These are phyloP conservation scores for Aristolochia fimbriata DNA, from an alignment of 164 flowering plant species.

Conservation along the genomic window DNA sequence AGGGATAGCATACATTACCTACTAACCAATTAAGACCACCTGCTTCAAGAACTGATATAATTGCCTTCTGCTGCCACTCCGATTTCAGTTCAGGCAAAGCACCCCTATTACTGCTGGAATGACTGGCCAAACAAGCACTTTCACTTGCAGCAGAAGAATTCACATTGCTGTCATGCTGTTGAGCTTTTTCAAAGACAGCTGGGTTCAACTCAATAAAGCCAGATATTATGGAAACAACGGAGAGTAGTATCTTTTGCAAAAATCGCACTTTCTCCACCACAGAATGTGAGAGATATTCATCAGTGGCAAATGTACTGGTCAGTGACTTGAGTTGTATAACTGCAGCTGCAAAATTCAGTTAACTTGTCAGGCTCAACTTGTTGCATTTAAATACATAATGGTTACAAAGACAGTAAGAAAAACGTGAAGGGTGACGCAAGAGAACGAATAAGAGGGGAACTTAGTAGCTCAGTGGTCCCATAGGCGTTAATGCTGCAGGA, in stretches of 20 bases:
- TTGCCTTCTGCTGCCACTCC: slow-evolving; percentile 80
- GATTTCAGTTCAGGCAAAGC: slow-evolving; percentile 30
- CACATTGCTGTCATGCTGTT: slow-evolving; percentile 15
- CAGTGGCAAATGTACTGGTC: slow-evolving; percentile 49
- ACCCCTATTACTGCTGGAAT: slow-evolving; percentile 21
- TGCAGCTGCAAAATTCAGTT: slow-evolving; percentile 48
- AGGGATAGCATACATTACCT: slow-evolving; percentile 83
- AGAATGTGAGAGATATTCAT: slow-evolving; percentile 38
- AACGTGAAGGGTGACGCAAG: no score
- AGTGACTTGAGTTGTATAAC: slow-evolving; percentile 80
- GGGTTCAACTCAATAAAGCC: slow-evolving; percentile 53
- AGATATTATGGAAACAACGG: slow-evolving; percentile 59
- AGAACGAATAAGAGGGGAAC: no score
- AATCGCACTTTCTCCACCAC: slow-evolving; percentile 36
- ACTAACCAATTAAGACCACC: slow-evolving; percentile 99
- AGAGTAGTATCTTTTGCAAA: slow-evolving; percentile 59
- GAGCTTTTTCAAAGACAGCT: slow-evolving; percentile 25
- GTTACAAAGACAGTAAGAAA: not conserved
- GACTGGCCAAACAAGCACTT: slow-evolving; percentile 14
- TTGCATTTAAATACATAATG: not conserved
- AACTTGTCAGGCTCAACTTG: not conserved
- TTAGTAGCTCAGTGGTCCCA: no score
- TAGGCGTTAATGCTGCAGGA: no score
- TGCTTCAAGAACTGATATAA: slow-evolving; percentile 91
- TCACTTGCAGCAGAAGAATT: slow-evolving; percentile 19